Conservation (phyloP, 2,329 filamentous ascomycete species). For the Aureobasidium subglaciale region DNA sequence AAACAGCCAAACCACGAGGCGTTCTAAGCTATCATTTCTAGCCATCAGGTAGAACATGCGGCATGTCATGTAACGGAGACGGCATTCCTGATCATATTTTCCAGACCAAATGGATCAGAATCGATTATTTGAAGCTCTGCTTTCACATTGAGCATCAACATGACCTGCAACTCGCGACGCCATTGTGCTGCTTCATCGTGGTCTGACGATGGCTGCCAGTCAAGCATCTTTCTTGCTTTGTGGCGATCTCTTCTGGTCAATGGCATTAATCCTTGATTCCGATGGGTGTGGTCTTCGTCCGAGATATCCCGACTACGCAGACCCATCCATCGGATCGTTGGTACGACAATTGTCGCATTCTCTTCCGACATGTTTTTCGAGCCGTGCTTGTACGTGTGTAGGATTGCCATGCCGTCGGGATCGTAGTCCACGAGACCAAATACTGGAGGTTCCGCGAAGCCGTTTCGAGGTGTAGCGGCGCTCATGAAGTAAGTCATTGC, state of each 20-base stretch:
- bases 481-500: conserved; percentile 54
- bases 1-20: too few relatives aligned
- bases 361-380: conserved; percentile 59
- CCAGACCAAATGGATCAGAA: conserved; percentile 22
- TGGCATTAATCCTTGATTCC: conserved; percentile 38
- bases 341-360: conserved; percentile 40
- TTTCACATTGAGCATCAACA: conserved; percentile 68
- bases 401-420: conserved; percentile 66
- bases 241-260: conserved; percentile 53
- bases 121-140: conserved; percentile 61
- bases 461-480: conserved; percentile 39
- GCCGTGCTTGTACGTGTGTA: conserved; percentile 66
- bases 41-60: neutral
- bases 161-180: conserved; percentile 56
- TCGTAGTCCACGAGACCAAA: conserved; percentile 67
- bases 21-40: too few relatives aligned
- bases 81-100: conserved; percentile 15
- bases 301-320: conserved; percentile 34
- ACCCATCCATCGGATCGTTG: conserved; percentile 59
- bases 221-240: conserved; percentile 49
- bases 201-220: neutral
- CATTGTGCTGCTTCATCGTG: conserved; percentile 22
- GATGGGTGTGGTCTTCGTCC: conserved; percentile 21
- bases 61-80: neutral
- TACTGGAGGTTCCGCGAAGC: conserved; percentile 41